These are phyloP conservation scores for Leishmania aethiopica DNA, from an alignment of 208 protist genomes.

Conservation along the genomic window DNA sequence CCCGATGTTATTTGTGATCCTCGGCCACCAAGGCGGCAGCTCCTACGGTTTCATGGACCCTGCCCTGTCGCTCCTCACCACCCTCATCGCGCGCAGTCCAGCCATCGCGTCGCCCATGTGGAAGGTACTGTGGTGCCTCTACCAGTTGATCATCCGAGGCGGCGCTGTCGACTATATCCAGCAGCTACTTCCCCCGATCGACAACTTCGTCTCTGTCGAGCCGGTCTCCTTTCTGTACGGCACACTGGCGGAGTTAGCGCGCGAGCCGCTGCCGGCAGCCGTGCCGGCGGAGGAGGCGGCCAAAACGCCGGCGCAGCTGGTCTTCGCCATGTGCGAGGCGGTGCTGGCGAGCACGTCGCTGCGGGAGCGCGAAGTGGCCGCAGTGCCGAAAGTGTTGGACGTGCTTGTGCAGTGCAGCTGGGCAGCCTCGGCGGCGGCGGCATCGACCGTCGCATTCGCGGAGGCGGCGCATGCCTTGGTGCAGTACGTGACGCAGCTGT, in stretches of 20 bases:
- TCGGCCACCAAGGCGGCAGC: slow-evolving; percentile 66
- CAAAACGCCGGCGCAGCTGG: slow-evolving; percentile 71
- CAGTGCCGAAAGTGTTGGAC: slow-evolving; percentile 75
- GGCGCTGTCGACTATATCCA: slow-evolving; percentile 89
- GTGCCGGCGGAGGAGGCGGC: slow-evolving; percentile 28
- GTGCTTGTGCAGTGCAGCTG: slow-evolving; percentile 74
- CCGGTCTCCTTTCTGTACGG: slow-evolving; percentile 62
- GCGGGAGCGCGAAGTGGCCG: slow-evolving; percentile 55
- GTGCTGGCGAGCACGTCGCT: slow-evolving; percentile 46
- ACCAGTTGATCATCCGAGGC: slow-evolving; percentile 58
- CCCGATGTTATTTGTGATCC: slow-evolving; percentile 77
- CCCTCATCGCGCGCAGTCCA: slow-evolving; percentile 79
- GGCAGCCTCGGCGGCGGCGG: slow-evolving; percentile 18
- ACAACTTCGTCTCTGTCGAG: slow-evolving; percentile 90
- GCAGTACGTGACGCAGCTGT: slow-evolving; percentile 45
- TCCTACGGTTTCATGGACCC: slow-evolving; percentile 89
- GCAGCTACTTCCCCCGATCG: slow-evolving; percentile 85
- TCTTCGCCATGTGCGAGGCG: slow-evolving; percentile 65
- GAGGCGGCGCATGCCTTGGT: slow-evolving; percentile 28
- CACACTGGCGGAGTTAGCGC: slow-evolving; percentile 28
- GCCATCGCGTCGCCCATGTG: slow-evolving; percentile 60
- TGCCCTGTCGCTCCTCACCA: slow-evolving; percentile 81
- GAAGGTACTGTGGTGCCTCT: slow-evolving; percentile 69
- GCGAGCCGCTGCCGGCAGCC: slow-evolving; percentile 21
- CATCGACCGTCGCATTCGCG: slow-evolving; percentile 1